Percentiles rank a stretch among this genome's conserved stretches.
Conservation (phyloP, 805 yeast genomes). For the Yarrowia sp. region DNA sequence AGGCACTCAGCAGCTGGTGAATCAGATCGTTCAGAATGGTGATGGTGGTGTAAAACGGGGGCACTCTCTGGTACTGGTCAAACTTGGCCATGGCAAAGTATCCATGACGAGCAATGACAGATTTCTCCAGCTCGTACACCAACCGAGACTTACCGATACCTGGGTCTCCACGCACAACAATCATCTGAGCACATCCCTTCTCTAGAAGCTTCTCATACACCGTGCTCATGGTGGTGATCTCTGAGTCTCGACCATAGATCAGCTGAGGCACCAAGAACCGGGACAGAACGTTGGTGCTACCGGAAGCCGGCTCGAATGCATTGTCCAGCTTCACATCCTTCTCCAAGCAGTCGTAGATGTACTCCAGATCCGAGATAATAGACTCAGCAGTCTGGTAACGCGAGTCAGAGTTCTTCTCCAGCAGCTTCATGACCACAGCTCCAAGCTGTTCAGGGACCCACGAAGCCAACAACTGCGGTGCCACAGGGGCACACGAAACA, state of each 20-base stretch:
- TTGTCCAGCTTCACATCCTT: conserved; percentile 40
- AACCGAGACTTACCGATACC: conserved; percentile 59
- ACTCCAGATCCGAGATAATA: conserved; percentile 52
- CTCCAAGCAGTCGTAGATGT: conserved; percentile 42
- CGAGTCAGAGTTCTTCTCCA: conserved; percentile 53
- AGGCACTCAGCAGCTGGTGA: conserved; percentile 54
- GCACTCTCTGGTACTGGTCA: conserved; percentile 47
- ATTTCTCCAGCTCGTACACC: conserved; percentile 52
- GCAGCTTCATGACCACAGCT: conserved; percentile 53
- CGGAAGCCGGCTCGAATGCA: conserved; percentile 41
- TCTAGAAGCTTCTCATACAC: conserved; percentile 42
- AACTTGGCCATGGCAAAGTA: conserved; percentile 49
- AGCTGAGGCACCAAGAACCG: conserved; percentile 46
- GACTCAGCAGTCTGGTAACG: conserved; percentile 52
- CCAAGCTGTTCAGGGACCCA: conserved; percentile 49
- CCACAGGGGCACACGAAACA: conserved; percentile 53
- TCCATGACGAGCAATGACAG: conserved; percentile 49
- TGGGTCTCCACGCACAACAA: conserved; percentile 53
- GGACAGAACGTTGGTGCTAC: conserved; percentile 35
- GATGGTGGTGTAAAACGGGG: conserved; percentile 52
- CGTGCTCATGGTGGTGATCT: conserved; percentile 45
- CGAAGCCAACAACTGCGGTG: conserved; percentile 50
- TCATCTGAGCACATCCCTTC: conserved; percentile 44
- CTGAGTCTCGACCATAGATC: conserved; percentile 49
- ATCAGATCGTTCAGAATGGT: conserved; percentile 53